Conservation (phyloP, 441 rosid species). For the Sinapis alba region DNA sequence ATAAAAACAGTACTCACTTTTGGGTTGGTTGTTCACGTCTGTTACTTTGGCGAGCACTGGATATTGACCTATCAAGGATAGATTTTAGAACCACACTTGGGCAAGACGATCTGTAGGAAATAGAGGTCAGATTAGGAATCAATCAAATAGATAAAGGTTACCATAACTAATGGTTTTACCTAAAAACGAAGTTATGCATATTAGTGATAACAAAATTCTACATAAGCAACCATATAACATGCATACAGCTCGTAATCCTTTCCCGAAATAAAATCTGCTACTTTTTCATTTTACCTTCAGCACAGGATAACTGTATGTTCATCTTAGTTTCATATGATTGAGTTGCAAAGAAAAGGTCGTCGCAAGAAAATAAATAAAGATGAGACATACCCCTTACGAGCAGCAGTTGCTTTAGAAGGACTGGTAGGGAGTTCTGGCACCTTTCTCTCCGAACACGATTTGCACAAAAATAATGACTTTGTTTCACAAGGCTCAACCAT, state of each 20-base stretch:
- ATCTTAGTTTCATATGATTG: slow-evolving; percentile 3
- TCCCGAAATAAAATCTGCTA: not conserved
- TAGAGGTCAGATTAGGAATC: not conserved
- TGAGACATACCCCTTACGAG: slow-evolving; percentile 48
- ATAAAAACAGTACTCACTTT: slow-evolving; percentile 55
- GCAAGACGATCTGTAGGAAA: slow-evolving; percentile 50
- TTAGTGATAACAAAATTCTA: slow-evolving; percentile 1
- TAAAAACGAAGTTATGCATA: not conserved
- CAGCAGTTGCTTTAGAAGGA: slow-evolving; percentile 34
- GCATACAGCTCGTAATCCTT: slow-evolving; percentile 13
- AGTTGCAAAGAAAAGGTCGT: slow-evolving; percentile 3
- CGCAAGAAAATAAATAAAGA: not conserved
- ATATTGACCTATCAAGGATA: slow-evolving; percentile 39
- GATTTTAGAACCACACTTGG: slow-evolving; percentile 42
- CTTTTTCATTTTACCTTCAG: not conserved
- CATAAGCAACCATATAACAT: not conserved
- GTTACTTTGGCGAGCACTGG: slow-evolving; percentile 49
- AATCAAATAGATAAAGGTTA: not conserved
- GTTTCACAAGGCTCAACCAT: slow-evolving; percentile 35
- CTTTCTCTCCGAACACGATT: slow-evolving; percentile 49
- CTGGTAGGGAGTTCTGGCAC: slow-evolving; percentile 36
- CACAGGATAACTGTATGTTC: slow-evolving; percentile 11
- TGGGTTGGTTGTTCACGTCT: slow-evolving; percentile 61
- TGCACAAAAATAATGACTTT: slow-evolving; percentile 55
- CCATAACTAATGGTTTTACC: not conserved